Conservation (phyloP, 2,329 filamentous ascomycete species). For the Cytospora schulzeri region DNA sequence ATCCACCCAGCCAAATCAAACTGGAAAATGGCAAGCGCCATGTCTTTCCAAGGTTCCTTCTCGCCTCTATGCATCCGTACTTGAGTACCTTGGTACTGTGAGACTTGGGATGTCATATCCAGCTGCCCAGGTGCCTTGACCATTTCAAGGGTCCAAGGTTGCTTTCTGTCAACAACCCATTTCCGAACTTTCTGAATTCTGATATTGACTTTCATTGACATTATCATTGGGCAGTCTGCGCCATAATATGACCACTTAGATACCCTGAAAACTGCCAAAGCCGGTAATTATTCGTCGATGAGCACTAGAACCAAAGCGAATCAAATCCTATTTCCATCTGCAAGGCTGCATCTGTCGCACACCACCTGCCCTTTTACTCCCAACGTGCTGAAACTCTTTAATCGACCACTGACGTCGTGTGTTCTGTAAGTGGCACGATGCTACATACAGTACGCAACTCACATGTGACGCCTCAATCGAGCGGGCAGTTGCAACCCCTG, state of each 20-base stretch:
- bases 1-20: background rate
- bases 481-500: slow-evolving; percentile 16
- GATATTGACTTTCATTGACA: background rate
- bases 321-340: background rate
- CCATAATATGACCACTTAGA: background rate
- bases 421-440: background rate
- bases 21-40: background rate
- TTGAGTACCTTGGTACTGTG: background rate
- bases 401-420: slow-evolving; percentile 1
- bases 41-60: background rate
- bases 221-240: background rate
- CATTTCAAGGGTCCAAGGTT: no score
- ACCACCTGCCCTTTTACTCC: background rate
- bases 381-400: slow-evolving; percentile 5
- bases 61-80: background rate
- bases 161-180: background rate
- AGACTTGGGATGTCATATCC: background rate
- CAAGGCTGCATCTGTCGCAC: slow-evolving; percentile 4
- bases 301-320: background rate
- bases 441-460: background rate
- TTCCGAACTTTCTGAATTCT: background rate
- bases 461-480: slow-evolving; percentile 14
- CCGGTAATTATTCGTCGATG: background rate
- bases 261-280: background rate
- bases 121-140: no score